phyloP scores from a whole-genome alignment of 768 basidiomycete genomes.

The Mycena chlorophos region DNA sequence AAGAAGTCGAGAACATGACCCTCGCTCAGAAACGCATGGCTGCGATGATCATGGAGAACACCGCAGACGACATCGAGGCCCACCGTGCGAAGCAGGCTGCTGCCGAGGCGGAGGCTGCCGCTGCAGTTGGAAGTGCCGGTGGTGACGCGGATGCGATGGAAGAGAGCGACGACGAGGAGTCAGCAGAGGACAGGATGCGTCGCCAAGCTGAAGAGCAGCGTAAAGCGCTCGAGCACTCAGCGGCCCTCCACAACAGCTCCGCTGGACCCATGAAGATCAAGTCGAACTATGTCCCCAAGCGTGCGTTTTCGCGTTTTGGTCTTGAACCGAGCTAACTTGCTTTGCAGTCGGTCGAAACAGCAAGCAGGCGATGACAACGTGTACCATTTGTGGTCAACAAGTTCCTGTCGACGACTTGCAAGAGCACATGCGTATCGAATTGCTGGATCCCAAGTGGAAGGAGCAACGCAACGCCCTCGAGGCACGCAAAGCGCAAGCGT shows the following conservation, averaged over 20 bases:
- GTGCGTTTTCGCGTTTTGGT: slow-evolving; percentile 47
- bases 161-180: slow-evolving; percentile 80
- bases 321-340: slow-evolving; percentile 4
- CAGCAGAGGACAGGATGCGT: slow-evolving; percentile 55
- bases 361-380: slow-evolving; percentile 78
- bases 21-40: slow-evolving; percentile 97
- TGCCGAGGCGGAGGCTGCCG: slow-evolving; percentile 81
- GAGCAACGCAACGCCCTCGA: slow-evolving; percentile 90
- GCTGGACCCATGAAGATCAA: slow-evolving; percentile 89
- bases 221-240: slow-evolving; percentile 73
- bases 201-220: slow-evolving; percentile 71
- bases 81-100: slow-evolving; percentile 80
- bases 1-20: slow-evolving; percentile 95
- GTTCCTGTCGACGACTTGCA: slow-evolving; percentile 94
- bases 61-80: slow-evolving; percentile 82
- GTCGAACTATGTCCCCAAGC: slow-evolving; percentile 93
- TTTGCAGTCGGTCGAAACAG: slow-evolving; percentile 66
- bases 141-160: slow-evolving; percentile 39
- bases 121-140: slow-evolving; percentile 69
- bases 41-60: slow-evolving; percentile 96
- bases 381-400: slow-evolving; percentile 93
- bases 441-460: slow-evolving; percentile 98
- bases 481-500: slow-evolving; percentile 84
- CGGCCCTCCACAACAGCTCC: slow-evolving; percentile 77
- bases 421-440: slow-evolving; percentile 97